These are phyloP conservation scores for Ochetophila trinervis DNA, from an alignment of 306 rosid genomes.

Conservation along the genomic window DNA sequence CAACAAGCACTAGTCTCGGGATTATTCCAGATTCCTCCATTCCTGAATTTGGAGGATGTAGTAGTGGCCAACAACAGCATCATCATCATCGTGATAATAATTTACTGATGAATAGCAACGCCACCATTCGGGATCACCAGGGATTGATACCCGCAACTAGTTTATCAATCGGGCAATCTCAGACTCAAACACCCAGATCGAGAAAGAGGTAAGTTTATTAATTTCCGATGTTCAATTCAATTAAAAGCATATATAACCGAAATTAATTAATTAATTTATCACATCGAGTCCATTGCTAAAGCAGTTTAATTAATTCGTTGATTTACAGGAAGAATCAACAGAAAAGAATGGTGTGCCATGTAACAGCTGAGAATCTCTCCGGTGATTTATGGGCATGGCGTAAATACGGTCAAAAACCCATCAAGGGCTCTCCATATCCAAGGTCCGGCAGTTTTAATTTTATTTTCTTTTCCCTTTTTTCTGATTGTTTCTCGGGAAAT, in stretches of 20 bases:
- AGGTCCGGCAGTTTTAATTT: constrained; percentile 41
- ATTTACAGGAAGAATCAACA: constrained; percentile 50
- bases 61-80: constrained; percentile 29
- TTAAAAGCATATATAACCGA: too few relatives aligned
- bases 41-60: constrained; percentile 36
- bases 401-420: constrained; percentile 76
- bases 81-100: not conserved
- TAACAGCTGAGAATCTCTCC: constrained; percentile 51
- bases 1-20: constrained; percentile 6
- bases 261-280: too few relatives aligned
- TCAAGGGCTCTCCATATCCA: constrained; percentile 79
- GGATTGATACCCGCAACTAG: constrained; percentile 7
- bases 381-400: constrained; percentile 87
- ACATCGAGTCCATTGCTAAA: not conserved
- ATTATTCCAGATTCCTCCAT: constrained; percentile 35
- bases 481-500: constrained; percentile 16
- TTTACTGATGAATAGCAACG: constrained; percentile 9
- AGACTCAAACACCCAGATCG: constrained; percentile 27
- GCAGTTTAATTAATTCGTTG: too few relatives aligned
- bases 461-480: not conserved
- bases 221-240: not conserved
- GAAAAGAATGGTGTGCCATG: constrained; percentile 46
- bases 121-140: constrained; percentile 12
- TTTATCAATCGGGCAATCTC: constrained; percentile 27
- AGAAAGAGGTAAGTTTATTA: constrained; percentile 41